Conservation (phyloP, 768 basidiomycete species). For the Suillus paluster region DNA sequence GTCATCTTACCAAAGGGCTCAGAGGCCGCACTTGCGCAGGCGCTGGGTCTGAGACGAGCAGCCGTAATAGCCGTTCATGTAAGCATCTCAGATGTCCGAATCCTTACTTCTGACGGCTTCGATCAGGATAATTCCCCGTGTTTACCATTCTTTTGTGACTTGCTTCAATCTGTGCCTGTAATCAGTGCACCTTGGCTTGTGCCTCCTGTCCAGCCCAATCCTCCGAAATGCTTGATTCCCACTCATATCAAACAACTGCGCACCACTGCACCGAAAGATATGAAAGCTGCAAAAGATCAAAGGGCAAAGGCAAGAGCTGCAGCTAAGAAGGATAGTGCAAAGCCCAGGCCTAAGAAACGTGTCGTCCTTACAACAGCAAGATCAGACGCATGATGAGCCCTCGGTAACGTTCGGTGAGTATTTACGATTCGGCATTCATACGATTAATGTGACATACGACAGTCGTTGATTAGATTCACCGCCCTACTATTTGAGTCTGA, state of each 20-base stretch:
- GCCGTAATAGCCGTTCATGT: slow-evolving; percentile 69
- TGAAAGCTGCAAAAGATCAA: slow-evolving; percentile 67
- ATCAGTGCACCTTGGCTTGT: slow-evolving; percentile 71
- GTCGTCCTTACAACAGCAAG: slow-evolving; percentile 11
- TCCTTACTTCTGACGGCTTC: slow-evolving; percentile 9
- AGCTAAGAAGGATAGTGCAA: slow-evolving; percentile 44
- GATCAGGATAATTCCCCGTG: slow-evolving; percentile 39
- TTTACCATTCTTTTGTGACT: slow-evolving; percentile 35
- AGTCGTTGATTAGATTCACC: neutral
- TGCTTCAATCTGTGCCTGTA: slow-evolving; percentile 56
- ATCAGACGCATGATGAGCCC: neutral
- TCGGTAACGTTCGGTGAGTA: neutral
- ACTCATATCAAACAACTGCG: slow-evolving; percentile 76
- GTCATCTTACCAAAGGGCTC: slow-evolving; percentile 71
- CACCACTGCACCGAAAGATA: slow-evolving; percentile 80
- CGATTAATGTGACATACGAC: neutral
- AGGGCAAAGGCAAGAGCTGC: slow-evolving; percentile 53
- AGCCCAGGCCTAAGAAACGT: neutral
- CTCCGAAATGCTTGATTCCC: slow-evolving; percentile 48
- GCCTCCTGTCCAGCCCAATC: slow-evolving; percentile 20
- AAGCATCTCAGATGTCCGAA: slow-evolving; percentile 26
- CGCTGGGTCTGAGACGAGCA: slow-evolving; percentile 65
- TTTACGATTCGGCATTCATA: neutral
- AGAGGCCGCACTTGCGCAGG: slow-evolving; percentile 61
- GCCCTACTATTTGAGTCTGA: neutral